Percentiles rank a stretch among this genome's conserved stretches.
Evolutionary conservation across 2,329 filamentous ascomycete genomes (phyloP).

Genomic region (Teratosphaeria zuluensis): DNA sequence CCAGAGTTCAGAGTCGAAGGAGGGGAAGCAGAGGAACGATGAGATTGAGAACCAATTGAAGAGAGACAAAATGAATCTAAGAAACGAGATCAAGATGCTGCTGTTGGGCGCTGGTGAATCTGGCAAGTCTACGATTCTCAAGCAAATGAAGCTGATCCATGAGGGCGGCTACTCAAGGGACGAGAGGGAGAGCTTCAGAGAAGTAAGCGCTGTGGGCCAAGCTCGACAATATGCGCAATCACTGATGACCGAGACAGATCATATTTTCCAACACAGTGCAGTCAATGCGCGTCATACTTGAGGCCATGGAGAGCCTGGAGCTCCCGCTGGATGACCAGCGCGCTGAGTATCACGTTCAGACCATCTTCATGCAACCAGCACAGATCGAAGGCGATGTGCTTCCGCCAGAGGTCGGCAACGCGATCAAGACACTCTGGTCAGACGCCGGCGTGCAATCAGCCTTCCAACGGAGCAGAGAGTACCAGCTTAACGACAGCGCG

Average conservation of each 20-base stretch:
- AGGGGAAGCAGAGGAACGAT: conserved; percentile 99
- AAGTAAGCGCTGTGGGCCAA: conserved; percentile 21
- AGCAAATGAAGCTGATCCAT: conserved; percentile 99
- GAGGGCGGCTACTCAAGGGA: conserved; percentile 98
- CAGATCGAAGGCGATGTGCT: conserved; percentile 94
- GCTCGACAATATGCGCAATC: not conserved
- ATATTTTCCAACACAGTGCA: conserved; percentile 64
- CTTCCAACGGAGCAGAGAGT: conserved; percentile 91
- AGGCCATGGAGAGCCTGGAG: conserved; percentile 60
- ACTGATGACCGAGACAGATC: conserved; percentile 31
- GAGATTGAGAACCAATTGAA: conserved; percentile 99
- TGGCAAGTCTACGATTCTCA: conserved; percentile 87
- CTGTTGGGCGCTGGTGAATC: conserved; percentile 97
- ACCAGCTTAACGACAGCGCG: conserved; percentile 91
- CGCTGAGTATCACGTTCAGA: conserved; percentile 95
- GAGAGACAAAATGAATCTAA: conserved; percentile 95
- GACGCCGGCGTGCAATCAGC: conserved; percentile 88
- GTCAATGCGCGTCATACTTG: conserved; percentile 60
- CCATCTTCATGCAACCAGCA: conserved; percentile 95
- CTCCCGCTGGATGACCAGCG: conserved; percentile 82
- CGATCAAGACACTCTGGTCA: conserved; percentile 87
- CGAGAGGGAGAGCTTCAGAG: conserved; percentile 60
- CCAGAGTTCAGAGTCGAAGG: conserved; percentile 99
- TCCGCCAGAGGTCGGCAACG: conserved; percentile 86
- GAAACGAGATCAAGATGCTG: conserved; percentile 99